Base-by-base conservation (phyloP, 208 protist genomes). In the Strigomonas galati region DNA sequence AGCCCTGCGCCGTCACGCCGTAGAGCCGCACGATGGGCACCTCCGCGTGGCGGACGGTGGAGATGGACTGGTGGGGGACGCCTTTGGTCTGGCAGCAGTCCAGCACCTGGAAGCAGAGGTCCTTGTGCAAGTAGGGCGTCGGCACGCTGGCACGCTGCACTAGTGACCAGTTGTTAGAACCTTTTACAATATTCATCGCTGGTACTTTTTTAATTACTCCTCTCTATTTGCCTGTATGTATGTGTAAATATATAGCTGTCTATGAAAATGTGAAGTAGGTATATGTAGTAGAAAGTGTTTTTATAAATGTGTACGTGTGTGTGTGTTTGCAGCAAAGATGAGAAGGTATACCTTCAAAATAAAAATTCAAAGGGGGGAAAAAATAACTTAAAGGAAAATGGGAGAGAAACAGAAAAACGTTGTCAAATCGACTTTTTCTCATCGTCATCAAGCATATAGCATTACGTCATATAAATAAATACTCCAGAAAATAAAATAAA, bases 21-120 rank as follows among this genome's bases (percentile, higher is more conserved):
- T 97, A 98, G 10, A 99, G 67, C 7, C 95, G 89, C 24, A 98
- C 74, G 35, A 97, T 83, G 1, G 97, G 93, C 27, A 91, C 87
- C 68, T 94, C 87, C 12, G 35, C 49, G 70, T 92, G 86, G 0
- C 76, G 63, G 27, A 96, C 78, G 0, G 64, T 81, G 0, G 91
- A 96, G 30, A 96, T 62, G 19, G 69, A 67, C 19, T 72, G 72
- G 53, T 92, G 81, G 0, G 86, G 72, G 40, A 64, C 69, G 19
- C 87, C 88, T 28, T 93, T 91, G 12, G 86, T 92, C 62, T 96
- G 91, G 37, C 77, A 90, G 71, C 91, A 96, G 43, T 96, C 88
- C 0, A 96, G 65, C 31, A 93, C 62, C 71, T 96, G 91, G 43
- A 96, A 94, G 66, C 68, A 65, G 19, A 96, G 55, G 53, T 93